phyloP scores from a whole-genome alignment of 2,329 filamentous ascomycete species.

The Fonsecaea erecta region DNA sequence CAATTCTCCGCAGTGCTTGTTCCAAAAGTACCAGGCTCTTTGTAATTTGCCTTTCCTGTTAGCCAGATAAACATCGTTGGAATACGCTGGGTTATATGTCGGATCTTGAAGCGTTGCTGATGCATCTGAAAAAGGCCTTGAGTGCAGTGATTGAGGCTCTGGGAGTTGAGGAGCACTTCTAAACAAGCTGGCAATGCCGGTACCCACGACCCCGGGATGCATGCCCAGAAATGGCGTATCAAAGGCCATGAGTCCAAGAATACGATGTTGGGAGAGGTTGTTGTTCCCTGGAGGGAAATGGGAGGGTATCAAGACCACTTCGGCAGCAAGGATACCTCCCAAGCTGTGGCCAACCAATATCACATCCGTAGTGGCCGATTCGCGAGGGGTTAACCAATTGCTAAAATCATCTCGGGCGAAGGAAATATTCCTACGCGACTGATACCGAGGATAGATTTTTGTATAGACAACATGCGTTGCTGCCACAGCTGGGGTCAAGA shows the following conservation, averaged over 20 bases:
- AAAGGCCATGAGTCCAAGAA: conserved; percentile 79
- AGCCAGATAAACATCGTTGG: conserved; percentile 72
- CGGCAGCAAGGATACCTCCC: conserved; percentile 81
- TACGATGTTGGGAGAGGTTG: conserved; percentile 68
- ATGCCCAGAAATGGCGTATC: conserved; percentile 88
- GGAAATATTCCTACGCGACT: conserved; percentile 53
- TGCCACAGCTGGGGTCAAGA: conserved; percentile 67
- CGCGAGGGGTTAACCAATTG: conserved; percentile 76
- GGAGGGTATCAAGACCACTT: conserved; percentile 68
- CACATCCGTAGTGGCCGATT: conserved; percentile 74
- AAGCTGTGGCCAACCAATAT: conserved; percentile 87
- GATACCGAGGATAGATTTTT: conserved; percentile 61
- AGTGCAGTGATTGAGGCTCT: conserved; percentile 5
- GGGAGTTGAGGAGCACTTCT: conserved; percentile 49
- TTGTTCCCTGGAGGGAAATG: conserved; percentile 26
- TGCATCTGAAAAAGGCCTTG: conserved; percentile 27
- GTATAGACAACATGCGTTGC: conserved; percentile 82
- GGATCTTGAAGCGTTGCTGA: conserved; percentile 48
- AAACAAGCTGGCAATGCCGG: conserved; percentile 80
- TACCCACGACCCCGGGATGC: conserved; percentile 84
- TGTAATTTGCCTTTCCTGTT: conserved; percentile 70
- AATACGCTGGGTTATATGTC: conserved; percentile 75
- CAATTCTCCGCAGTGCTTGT: conserved; percentile 77
- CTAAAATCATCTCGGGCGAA: conserved; percentile 83
- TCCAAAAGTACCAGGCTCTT: conserved; percentile 73